These are phyloP conservation scores for Trichophyton schoenleinii DNA, from an alignment of 2,329 filamentous ascomycete genomes.

Conservation along the genomic window DNA sequence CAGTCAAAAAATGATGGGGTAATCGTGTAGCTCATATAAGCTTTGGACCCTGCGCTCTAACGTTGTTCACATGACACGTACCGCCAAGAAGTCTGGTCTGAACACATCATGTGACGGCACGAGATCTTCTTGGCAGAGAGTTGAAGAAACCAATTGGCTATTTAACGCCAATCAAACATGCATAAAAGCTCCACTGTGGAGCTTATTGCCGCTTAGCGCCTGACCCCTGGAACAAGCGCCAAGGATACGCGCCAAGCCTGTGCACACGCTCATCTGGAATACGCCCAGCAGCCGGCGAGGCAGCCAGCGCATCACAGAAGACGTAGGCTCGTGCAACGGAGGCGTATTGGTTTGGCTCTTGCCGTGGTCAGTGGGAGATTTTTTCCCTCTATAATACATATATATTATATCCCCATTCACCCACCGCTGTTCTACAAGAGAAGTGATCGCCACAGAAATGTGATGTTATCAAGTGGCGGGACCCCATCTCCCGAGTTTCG, in stretches of 20 bases:
- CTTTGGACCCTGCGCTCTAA: background rate
- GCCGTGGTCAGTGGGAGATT: too few relatives aligned
- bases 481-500: background rate
- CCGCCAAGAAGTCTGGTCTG: background rate
- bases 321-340: background rate
- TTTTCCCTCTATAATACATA: too few relatives aligned
- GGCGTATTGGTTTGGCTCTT: background rate
- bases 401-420: background rate
- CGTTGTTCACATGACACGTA: background rate
- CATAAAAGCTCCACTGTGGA: background rate
- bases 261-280: background rate
- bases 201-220: background rate
- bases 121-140: background rate
- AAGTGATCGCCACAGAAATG: background rate
- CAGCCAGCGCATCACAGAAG: background rate
- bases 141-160: background rate
- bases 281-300: background rate
- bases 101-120: background rate
- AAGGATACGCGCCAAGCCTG: background rate
- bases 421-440: background rate
- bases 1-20: background rate
- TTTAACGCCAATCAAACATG: background rate
- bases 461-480: background rate
- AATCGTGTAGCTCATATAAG: background rate
- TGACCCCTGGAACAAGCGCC: background rate